These are phyloP conservation scores for Fomes fomentarius DNA, from an alignment of 1,284 basidiomycete species.

Conservation along the genomic window DNA sequence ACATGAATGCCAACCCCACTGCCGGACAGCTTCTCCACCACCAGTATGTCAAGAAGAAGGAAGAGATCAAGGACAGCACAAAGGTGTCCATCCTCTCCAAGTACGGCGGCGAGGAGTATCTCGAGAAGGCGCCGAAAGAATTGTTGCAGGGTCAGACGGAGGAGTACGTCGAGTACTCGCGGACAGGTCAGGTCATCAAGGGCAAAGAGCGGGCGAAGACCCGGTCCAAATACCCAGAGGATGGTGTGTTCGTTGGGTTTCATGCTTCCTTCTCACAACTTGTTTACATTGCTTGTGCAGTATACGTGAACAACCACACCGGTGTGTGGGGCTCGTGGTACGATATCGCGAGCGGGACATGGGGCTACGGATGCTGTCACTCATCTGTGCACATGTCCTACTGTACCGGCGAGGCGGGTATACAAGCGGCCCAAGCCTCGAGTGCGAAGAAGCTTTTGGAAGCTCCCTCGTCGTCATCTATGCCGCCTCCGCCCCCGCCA, in stretches of 20 bases:
- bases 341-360: constrained; percentile 67
- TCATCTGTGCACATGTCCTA: constrained; percentile 88
- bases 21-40: constrained; percentile 91
- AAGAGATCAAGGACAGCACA: constrained; percentile 84
- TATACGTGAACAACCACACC: constrained; percentile 93
- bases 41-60: constrained; percentile 92
- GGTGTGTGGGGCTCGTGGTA: constrained; percentile 98
- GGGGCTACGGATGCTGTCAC: constrained; percentile 98
- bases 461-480: constrained; percentile 30
- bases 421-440: constrained; percentile 74
- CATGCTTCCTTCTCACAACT: neutral
- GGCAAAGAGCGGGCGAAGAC: constrained; percentile 88
- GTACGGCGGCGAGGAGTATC: constrained; percentile 95
- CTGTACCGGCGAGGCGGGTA: constrained; percentile 90
- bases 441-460: constrained; percentile 69
- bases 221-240: constrained; percentile 92
- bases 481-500: constrained; percentile 22
- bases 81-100: constrained; percentile 87
- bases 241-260: constrained; percentile 62
- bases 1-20: constrained; percentile 96
- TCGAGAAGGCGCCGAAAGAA: constrained; percentile 88
- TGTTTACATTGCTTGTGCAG: constrained; percentile 40
- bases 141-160: constrained; percentile 94
- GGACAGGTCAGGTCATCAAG: constrained; percentile 89
- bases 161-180: constrained; percentile 96